Percentiles rank a stretch among this genome's conserved stretches.
Conservation (phyloP, 2,329 filamentous ascomycete species). For the Colletotrichum sojae region DNA sequence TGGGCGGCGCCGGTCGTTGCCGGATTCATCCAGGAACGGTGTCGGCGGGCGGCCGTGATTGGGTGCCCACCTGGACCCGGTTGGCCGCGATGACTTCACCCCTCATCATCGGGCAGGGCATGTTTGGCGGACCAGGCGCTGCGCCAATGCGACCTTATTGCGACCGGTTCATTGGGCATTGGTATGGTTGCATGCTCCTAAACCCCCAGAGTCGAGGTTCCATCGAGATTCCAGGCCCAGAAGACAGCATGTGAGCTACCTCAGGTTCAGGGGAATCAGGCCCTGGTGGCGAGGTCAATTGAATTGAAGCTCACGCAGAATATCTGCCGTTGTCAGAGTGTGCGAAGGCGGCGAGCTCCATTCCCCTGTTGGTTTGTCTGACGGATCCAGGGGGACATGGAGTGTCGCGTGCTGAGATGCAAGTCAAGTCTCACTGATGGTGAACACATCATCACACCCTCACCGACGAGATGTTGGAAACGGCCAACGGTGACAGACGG, state of each 20-base stretch:
- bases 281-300: background rate
- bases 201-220: slow-evolving; percentile 1
- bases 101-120: slow-evolving; percentile 38
- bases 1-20: slow-evolving; percentile 28
- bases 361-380: slow-evolving; percentile 4
- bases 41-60: slow-evolving; percentile 22
- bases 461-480: slow-evolving; percentile 21
- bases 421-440: background rate
- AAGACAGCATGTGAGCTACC: background rate
- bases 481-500: slow-evolving; percentile 9
- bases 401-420: background rate
- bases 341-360: background rate
- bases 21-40: slow-evolving; percentile 38
- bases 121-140: slow-evolving; percentile 13
- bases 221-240: slow-evolving; percentile 29
- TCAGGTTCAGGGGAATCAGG: slow-evolving; percentile 10
- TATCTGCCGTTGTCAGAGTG: background rate
- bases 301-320: background rate
- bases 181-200: background rate
- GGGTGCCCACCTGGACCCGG: slow-evolving; percentile 20
- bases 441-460: background rate
- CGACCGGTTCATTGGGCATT: background rate
- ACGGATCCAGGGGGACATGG: background rate
- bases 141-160: slow-evolving; percentile 16
- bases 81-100: slow-evolving; percentile 41